phyloP scores from a whole-genome alignment of 1,284 basidiomycete species.

The Mycena citricolor region DNA sequence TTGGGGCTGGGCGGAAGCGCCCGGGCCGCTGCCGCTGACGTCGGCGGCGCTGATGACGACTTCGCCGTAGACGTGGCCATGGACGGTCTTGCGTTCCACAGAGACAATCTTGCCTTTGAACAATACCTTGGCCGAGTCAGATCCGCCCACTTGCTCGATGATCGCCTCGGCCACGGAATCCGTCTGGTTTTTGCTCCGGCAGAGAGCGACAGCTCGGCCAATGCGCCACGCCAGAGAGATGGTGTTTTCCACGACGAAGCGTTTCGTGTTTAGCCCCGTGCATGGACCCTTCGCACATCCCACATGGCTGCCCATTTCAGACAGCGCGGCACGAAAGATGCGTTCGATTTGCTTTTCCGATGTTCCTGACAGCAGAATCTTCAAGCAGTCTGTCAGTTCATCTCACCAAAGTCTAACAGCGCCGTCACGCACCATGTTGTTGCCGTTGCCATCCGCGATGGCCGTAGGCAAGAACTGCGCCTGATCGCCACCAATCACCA shows the following conservation, averaged over 20 bases:
- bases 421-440: slow-evolving; percentile 31
- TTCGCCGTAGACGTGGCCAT: slow-evolving; percentile 52
- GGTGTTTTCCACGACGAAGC: slow-evolving; percentile 43
- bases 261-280: slow-evolving; percentile 23
- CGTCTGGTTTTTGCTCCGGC: slow-evolving; percentile 42
- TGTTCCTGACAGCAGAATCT: slow-evolving; percentile 37
- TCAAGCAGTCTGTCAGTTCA: neutral
- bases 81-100: slow-evolving; percentile 44
- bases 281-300: slow-evolving; percentile 26
- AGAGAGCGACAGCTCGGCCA: slow-evolving; percentile 47
- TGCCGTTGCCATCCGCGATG: slow-evolving; percentile 40
- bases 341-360: slow-evolving; percentile 35
- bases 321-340: slow-evolving; percentile 35
- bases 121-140: slow-evolving; percentile 40
- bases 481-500: slow-evolving; percentile 37
- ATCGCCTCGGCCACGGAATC: slow-evolving; percentile 48
- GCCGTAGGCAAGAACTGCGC: slow-evolving; percentile 32
- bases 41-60: slow-evolving; percentile 42
- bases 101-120: slow-evolving; percentile 59
- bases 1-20: no score
- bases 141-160: slow-evolving; percentile 46
- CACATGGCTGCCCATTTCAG: slow-evolving; percentile 41
- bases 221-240: slow-evolving; percentile 60
- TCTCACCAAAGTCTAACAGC: neutral
- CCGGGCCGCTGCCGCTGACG: slow-evolving; percentile 24